These are phyloP conservation scores for Sordaria brevicollis DNA, from an alignment of 495 filamentous ascomycete species.

Conservation along the genomic window DNA sequence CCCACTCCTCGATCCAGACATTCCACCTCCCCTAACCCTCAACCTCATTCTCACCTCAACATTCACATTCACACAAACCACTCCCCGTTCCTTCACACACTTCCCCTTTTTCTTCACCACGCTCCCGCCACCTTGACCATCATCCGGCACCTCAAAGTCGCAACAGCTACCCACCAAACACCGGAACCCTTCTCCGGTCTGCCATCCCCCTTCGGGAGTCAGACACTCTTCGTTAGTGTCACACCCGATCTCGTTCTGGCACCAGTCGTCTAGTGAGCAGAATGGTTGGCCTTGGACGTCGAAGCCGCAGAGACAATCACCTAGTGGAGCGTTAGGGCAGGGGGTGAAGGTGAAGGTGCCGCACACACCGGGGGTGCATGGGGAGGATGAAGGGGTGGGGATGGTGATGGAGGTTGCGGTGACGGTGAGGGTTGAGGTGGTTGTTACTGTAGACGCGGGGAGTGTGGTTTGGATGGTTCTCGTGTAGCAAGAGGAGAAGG, in stretches of 20 bases:
- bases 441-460: neutral
- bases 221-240: neutral
- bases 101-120: neutral
- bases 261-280: neutral
- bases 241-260: neutral
- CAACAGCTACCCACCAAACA: slow-evolving; percentile 9
- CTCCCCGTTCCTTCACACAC: neutral
- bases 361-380: neutral
- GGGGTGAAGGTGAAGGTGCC: neutral
- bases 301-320: neutral
- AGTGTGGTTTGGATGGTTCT: neutral
- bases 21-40: neutral
- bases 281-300: neutral
- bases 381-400: neutral
- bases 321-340: neutral
- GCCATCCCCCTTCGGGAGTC: neutral
- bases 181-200: neutral
- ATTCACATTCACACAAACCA: neutral
- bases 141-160: neutral
- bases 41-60: too few species aligned
- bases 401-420: neutral
- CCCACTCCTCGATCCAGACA: too few species aligned
- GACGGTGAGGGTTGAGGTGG: neutral
- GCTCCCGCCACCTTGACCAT: neutral
- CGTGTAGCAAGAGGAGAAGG: neutral